Percentiles rank a stretch among this genome's conserved stretches.
These are phyloP conservation scores for Diddensiella transvaalensis DNA, from an alignment of 805 yeast genomes.

Conservation along the genomic window DNA sequence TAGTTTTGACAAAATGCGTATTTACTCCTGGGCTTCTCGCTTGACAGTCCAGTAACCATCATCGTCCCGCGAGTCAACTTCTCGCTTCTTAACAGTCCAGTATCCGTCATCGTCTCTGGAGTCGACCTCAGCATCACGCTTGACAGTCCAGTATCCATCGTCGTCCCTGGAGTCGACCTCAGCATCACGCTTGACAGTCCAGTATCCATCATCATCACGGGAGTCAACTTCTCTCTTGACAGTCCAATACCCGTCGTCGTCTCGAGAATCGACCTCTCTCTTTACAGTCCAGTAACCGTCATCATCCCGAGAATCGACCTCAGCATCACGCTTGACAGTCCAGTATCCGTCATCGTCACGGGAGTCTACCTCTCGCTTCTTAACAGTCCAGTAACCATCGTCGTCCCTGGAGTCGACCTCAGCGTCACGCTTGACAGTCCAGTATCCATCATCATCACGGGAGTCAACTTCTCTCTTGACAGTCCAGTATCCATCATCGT, in stretches of 20 bases:
- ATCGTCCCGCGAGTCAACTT: neutral
- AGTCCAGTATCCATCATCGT: slow-evolving; percentile 7
- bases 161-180: slow-evolving; percentile 2
- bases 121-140: slow-evolving; percentile 2
- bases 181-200: slow-evolving; percentile 2
- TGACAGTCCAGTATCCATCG: slow-evolving; percentile 6
- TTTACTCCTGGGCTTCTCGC: neutral
- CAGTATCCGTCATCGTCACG: slow-evolving; percentile 5
- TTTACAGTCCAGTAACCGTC: slow-evolving; percentile 3
- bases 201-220: slow-evolving; percentile 5
- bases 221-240: neutral
- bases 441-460: slow-evolving; percentile 6
- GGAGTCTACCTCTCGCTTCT: neutral
- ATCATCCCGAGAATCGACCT: slow-evolving; percentile 1
- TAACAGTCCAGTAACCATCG: slow-evolving; percentile 5
- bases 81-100: neutral
- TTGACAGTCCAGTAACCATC: slow-evolving; percentile 3
- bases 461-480: neutral
- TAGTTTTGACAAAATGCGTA: too few relatives aligned
- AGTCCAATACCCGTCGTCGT: slow-evolving; percentile 7
- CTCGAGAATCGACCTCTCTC: neutral
- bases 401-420: slow-evolving; percentile 1
- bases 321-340: neutral
- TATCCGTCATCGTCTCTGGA: neutral
- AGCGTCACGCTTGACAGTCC: neutral